These are phyloP conservation scores for Metarhizium anisopliae DNA, from an alignment of 2,329 filamentous ascomycete genomes.

Conservation along the genomic window DNA sequence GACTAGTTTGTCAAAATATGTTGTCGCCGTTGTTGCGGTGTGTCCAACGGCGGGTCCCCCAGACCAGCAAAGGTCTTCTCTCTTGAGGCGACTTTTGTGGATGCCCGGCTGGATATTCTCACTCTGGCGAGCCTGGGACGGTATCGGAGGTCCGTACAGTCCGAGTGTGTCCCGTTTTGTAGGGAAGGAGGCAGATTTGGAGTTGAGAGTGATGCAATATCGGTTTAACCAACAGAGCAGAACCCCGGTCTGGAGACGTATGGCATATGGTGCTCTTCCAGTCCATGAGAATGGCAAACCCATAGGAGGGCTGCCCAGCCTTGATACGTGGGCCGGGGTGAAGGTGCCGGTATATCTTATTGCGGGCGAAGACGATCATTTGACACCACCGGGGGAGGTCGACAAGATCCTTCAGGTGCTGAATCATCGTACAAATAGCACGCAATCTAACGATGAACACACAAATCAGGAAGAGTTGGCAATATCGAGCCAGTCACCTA, in stretches of 20 bases:
- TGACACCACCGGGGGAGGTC: constrained; percentile 66
- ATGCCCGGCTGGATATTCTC: constrained; percentile 68
- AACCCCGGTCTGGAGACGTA: constrained; percentile 73
- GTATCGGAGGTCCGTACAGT: constrained; percentile 68
- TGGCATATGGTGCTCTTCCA: constrained; percentile 65
- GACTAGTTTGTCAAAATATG: constrained; percentile 47
- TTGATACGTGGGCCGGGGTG: constrained; percentile 63
- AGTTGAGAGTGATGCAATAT: constrained; percentile 59
- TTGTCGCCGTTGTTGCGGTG: constrained; percentile 71
- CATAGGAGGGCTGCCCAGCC: constrained; percentile 57
- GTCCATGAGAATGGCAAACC: constrained; percentile 43
- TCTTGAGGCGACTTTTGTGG: constrained; percentile 50
- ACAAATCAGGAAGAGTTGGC: not conserved
- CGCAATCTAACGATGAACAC: not conserved
- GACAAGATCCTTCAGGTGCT: constrained; percentile 51
- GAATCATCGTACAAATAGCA: constrained; percentile 15
- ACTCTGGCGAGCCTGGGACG: constrained; percentile 68
- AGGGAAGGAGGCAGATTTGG: constrained; percentile 53
- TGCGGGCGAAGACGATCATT: constrained; percentile 64
- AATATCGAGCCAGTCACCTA: not conserved
- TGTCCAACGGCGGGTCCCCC: constrained; percentile 66
- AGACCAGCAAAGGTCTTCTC: constrained; percentile 30
- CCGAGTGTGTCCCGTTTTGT: constrained; percentile 72
- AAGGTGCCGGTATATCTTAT: constrained; percentile 69
- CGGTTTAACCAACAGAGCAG: constrained; percentile 75